Evolutionary conservation across 192 early-diverging fungal genomes (phyloP), one percentile per base, ranked within the genome.

Genomic region (Coemansia sp.): DNA sequence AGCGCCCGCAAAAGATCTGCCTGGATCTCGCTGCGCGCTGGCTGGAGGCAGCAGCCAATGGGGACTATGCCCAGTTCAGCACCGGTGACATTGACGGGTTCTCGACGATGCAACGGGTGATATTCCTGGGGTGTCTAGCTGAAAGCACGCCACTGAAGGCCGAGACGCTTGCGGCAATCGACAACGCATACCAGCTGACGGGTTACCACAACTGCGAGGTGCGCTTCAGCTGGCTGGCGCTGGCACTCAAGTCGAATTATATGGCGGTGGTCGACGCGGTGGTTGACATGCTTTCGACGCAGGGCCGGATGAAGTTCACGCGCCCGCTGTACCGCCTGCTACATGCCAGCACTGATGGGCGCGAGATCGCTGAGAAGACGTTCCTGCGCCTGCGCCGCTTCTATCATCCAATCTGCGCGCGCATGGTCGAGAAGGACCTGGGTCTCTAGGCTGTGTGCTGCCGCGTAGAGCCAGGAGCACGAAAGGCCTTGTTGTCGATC

Each of bases 261-360:
- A 88, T 91, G 74, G 79, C 29, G 1, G 29, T 29, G 3, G 29
- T 29, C 29, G 29, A 29, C 29, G 29, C 29, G 29, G 29, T 29
- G 3, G 29, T 88, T 9, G 82, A 74, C 9, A 96, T 99, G 80
- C 69, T 97, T 2, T 87, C 87, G n/a, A 83, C 86, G 45, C 91
- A 95, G 69, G 97, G 97, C 2, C 83, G 96, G 52, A 96, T 98
- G 96, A 96, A 96, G 82, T 95, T 87, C 73, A 89, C 91, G 5
- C 79, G 93, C 14, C 93, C 94, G 32, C 79, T 99, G 20, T 96
- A 92, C 69, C 25, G 79, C 29, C 29, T 29, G 29, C 29, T 29
- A 29, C 29, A 29, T 29, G 29, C 29, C 29, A 29, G 29, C 29
- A 1, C 29, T 3, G 29, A 29, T 29, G 29, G 29, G 29, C 29